Evolutionary conservation across 192 early-diverging fungal species (phyloP), one percentile per base, ranked within the genome.

Genomic region (Gryganskiella cystojenkinii): DNA sequence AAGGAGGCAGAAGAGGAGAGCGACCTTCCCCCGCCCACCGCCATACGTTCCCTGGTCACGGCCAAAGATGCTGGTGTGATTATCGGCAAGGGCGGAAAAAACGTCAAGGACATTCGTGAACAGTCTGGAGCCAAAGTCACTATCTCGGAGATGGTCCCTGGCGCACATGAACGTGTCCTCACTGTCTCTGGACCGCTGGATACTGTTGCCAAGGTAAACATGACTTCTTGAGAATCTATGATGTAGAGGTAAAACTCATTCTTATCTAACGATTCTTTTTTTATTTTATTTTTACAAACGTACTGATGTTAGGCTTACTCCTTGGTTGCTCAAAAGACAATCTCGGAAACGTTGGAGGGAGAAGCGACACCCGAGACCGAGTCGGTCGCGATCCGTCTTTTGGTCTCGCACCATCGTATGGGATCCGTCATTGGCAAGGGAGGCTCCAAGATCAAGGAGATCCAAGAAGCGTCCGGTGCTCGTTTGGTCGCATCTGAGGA

Each of bases 401-500:
- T 98, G 43, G 91, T 98, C 25, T 90, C 94, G 45, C 88, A 95
- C 71, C 81, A 82, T 61, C 87, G 89, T n/a, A 95, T 98, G 90
- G 92, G 92, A 47, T 88, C 88, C 43, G 79, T 98, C 57, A 97
- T 98, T 71, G 96, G 96, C 22, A 90, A 93, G 71, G 86, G 86
- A 40, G 96, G 96, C 51, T 64, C 80, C 42, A 92, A 92, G 68
- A 98, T 98, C 83, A 96, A 93, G 79, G 91, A 94, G 70, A 89
- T 98, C 45, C 95, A 98, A 71, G 92, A 96, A 44, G 71, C 83
- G 46, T 93, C 92, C 19, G 90, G 93, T 31, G 92, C 93, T 22
- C 87, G 90, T 33, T 72, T 95, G 35, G 86, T 85, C 19, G 92
- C 95, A 0, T 85, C 90, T 28, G 93, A 96, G 79, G 95, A 96